Conservation (phyloP, 108 stramenopile genomes). For the Cylindrotheca closterium region DNA sequence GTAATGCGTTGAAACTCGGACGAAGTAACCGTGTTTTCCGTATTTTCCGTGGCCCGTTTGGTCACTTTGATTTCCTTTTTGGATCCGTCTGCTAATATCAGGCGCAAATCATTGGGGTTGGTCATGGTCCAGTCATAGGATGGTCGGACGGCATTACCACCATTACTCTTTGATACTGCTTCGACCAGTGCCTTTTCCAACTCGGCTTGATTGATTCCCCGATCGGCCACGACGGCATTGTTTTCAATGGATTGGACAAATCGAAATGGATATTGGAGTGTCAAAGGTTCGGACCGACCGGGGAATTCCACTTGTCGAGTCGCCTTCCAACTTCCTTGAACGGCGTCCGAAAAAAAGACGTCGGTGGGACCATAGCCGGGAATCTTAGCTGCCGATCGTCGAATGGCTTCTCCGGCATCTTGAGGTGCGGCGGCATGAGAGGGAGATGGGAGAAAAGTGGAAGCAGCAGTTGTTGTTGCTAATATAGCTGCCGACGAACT, state of each 20-base stretch:
- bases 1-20: slow-evolving; percentile 77
- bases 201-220: slow-evolving; percentile 68
- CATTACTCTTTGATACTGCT: slow-evolving; percentile 2
- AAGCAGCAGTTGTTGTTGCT: not conserved
- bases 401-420: slow-evolving; percentile 60
- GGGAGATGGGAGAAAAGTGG: not conserved
- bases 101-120: slow-evolving; percentile 71
- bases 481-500: too few relatives aligned
- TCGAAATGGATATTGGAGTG: slow-evolving; percentile 52
- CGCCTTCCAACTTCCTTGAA: slow-evolving; percentile 58
- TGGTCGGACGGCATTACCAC: slow-evolving; percentile 28
- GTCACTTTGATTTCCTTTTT: slow-evolving; percentile 80
- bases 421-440: slow-evolving; percentile 16
- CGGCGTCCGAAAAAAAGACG: slow-evolving; percentile 66
- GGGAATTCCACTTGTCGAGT: slow-evolving; percentile 49
- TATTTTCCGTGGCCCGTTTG: slow-evolving; percentile 64
- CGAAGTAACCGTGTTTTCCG: slow-evolving; percentile 39
- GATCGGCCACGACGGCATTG: slow-evolving; percentile 65
- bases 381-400: slow-evolving; percentile 60
- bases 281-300: slow-evolving; percentile 29
- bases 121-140: slow-evolving; percentile 54
- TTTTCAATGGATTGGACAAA: slow-evolving; percentile 54
- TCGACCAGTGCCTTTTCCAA: slow-evolving; percentile 32
- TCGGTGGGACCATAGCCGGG: slow-evolving; percentile 77
- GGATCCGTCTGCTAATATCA: slow-evolving; percentile 51